Percentiles rank a stretch among this genome's conserved stretches.
Conservation (phyloP, 768 basidiomycete genomes). For the Leccinum incarnatum region DNA sequence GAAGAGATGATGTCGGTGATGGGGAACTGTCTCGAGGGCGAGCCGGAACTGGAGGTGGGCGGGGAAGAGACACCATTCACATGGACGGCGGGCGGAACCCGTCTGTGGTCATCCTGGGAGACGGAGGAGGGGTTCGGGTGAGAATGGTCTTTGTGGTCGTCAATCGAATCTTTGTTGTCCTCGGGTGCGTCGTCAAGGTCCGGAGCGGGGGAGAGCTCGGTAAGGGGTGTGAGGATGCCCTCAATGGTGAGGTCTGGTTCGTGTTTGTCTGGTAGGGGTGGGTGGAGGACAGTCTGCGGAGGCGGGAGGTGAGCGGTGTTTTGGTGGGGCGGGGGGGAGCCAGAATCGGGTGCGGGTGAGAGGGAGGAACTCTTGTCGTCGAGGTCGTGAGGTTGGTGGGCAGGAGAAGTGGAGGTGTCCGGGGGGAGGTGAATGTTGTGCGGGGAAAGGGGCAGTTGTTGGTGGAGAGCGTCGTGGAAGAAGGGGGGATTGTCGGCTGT, state of each 20-base stretch:
- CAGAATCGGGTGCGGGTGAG: slow-evolving; percentile 51
- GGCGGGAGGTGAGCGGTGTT: slow-evolving; percentile 18
- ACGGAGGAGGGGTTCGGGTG: slow-evolving; percentile 15
- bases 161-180: slow-evolving; percentile 34
- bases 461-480: slow-evolving; percentile 29
- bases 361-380: slow-evolving; percentile 55
- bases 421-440: slow-evolving; percentile 16
- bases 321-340: slow-evolving; percentile 34
- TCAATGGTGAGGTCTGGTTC: slow-evolving; percentile 36
- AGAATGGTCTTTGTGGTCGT: slow-evolving; percentile 26
- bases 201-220: slow-evolving; percentile 69
- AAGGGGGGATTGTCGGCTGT: slow-evolving; percentile 20
- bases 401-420: slow-evolving; percentile 8
- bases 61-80: slow-evolving; percentile 26
- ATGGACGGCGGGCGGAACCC: slow-evolving; percentile 12
- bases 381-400: slow-evolving; percentile 15
- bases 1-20: slow-evolving; percentile 19
- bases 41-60: slow-evolving; percentile 14
- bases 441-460: slow-evolving; percentile 16
- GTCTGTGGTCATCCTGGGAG: slow-evolving; percentile 20
- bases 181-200: slow-evolving; percentile 46
- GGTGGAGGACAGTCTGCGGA: slow-evolving; percentile 17
- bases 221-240: slow-evolving; percentile 60
- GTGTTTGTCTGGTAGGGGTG: slow-evolving; percentile 26
- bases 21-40: slow-evolving; percentile 24